Base-by-base conservation (phyloP, 257 asterid genomes). In the Dorcoceras hygrometricum region DNA sequence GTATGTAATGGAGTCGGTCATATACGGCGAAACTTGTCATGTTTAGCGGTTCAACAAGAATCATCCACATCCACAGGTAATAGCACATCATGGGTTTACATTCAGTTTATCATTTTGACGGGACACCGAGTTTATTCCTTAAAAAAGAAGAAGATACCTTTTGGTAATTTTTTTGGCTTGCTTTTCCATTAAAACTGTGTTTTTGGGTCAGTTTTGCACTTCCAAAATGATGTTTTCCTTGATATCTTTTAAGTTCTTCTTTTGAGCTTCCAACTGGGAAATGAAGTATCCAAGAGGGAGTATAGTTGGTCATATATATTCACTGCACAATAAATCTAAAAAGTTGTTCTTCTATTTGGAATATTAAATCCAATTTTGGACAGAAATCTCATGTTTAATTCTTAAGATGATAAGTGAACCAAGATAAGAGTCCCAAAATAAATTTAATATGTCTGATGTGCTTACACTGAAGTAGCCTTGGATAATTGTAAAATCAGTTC, bases 401-500 rank as follows among this genome's bases (percentile, higher is more conserved):
- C 1, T 39, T 3, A 4, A 11, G 50, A 39, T 39, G 50, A 39
- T 39, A 2, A 10, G 46, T 34, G 46, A 39, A 39, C 6, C 50
- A 39, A 39, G 18, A 11, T 12, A 39, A 39, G 4, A 39, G 50
- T 39, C 50, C 50, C 50, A 36, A 39, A 39, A 11, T 39, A 11
- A 3, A 2, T 39, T 39, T 39, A 3, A 2, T 39, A 11, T 12
- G 5, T 12, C n/a, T 39, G 50, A 12, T 18, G 6, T 11, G 50
- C 6, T 39, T 11, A 39, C 50, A 39, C 5, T 12, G 50, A 12
- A 39, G 18, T 39, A 39, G 50, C 1, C 50, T 11, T 39, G n/a
- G 66, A 62, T 70, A 62, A 50, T 46, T 63, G 67, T 75, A 68
- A 77, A 77, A 72, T 63, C 81, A 90, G 97, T 84, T 79, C 87